Evolutionary conservation across 2,329 filamentous ascomycete species (phyloP), one percentile per base, ranked within the genome.

Genomic region (Aurifilum marmelostoma): DNA sequence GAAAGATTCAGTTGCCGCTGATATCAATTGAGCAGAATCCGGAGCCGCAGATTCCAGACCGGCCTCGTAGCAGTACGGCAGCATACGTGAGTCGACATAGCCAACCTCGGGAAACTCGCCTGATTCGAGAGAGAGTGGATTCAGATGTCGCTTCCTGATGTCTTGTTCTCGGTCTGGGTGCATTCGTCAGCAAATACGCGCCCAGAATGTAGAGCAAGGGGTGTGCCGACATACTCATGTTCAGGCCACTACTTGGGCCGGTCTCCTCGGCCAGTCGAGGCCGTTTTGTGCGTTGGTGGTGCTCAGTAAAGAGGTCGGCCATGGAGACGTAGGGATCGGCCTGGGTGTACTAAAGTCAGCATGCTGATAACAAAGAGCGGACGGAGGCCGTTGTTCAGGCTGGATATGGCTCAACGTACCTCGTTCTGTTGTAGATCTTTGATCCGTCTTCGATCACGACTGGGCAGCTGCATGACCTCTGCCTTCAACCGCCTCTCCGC

Each of bases 381-480:
- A 18, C 37, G 47, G 11, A 9, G 32, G 18, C n/a, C n/a, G 14
- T 18, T 41, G 18, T 29, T 32, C 8, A 27, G 50, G 50, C 14
- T 39, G 59, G 32, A 24, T 32, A 69, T 56, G 50, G 58, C 34
- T 67, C n/a, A 27, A 79, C 86, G 71, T 73, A 90, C 88, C 73
- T 90, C 87, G 73, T 89, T 89, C 32, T 85, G 83, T 29, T 79
- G 80, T 43, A 91, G 78, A 72, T 91, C 89, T 74, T 92, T 91
- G 74, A 92, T 87, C 69, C 89, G 84, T 78, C 89, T 82, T 72
- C 89, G 83, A 75, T 92, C 89, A 73, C 88, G 83, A 68, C 83
- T 87, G n/a, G 88, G 89, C 59, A 92, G 82, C 75, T 89, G 87
- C 89, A 91, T 91, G 70, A 92, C 88, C 75, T 91, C 88, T 73